phyloP scores from a whole-genome alignment of 805 yeast species.

The Tetrapisispora fleetii region DNA sequence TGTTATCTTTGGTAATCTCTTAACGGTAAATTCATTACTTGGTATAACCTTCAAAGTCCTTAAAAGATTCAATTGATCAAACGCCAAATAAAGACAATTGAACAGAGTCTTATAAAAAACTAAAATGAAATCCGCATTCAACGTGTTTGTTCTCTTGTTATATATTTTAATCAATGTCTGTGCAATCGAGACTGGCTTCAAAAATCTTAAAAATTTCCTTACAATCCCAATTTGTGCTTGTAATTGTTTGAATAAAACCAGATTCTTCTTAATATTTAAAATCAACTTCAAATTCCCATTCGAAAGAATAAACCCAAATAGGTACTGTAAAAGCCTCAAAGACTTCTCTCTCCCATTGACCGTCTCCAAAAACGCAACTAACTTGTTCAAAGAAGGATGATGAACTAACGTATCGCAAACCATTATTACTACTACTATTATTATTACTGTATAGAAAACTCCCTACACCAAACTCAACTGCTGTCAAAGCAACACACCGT shows the following conservation, averaged over 20 bases:
- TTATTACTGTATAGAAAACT: not conserved
- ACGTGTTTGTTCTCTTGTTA: constrained; percentile 41
- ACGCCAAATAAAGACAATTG: constrained; percentile 50
- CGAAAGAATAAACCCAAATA: constrained; percentile 44
- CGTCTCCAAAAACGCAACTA: constrained; percentile 54
- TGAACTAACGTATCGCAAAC: constrained; percentile 58
- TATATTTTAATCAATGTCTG: constrained; percentile 57
- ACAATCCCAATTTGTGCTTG: constrained; percentile 56
- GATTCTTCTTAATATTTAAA: not conserved
- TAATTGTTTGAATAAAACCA: constrained; percentile 31
- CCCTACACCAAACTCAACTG: not conserved
- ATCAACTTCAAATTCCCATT: constrained; percentile 35
- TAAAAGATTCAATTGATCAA: constrained; percentile 56
- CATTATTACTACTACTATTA: constrained; percentile 40
- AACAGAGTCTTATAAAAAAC: constrained; percentile 45
- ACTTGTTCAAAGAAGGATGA: constrained; percentile 61
- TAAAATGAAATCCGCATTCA: not conserved
- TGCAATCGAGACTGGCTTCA: constrained; percentile 69
- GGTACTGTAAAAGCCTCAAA: constrained; percentile 69
- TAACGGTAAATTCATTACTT: constrained; percentile 37
- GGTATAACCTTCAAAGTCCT: constrained; percentile 39
- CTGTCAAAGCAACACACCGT: not conserved
- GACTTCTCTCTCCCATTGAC: constrained; percentile 74
- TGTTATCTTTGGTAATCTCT: constrained; percentile 45
- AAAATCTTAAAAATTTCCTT: constrained; percentile 75